These are phyloP conservation scores for Colletotrichum kahawae DNA, from an alignment of 2,329 filamentous ascomycete genomes.

Conservation along the genomic window DNA sequence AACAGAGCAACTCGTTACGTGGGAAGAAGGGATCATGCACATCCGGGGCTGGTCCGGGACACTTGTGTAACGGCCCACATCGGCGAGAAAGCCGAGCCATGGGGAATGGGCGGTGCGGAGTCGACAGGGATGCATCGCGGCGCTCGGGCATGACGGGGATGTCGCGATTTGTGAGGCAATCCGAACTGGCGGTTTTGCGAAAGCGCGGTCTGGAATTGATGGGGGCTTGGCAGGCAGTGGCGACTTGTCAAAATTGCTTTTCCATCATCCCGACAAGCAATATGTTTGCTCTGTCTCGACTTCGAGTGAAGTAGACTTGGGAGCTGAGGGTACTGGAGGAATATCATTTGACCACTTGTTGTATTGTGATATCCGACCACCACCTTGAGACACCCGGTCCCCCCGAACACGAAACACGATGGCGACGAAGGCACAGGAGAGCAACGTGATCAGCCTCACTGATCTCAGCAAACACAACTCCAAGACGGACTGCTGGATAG, in stretches of 20 bases:
- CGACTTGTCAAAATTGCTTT: not conserved
- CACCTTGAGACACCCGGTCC: not conserved
- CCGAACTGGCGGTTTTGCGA: not conserved
- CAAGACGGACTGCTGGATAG: slow-evolving; percentile 66
- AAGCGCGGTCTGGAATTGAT: not conserved
- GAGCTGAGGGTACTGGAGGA: not conserved
- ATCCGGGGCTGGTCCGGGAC: not conserved
- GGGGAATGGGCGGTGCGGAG: not conserved
- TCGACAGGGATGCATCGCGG: not conserved
- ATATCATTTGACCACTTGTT: not conserved
- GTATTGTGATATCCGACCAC: not conserved
- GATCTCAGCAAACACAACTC: slow-evolving; percentile 54
- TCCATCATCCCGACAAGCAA: not conserved
- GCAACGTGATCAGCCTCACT: slow-evolving; percentile 23
- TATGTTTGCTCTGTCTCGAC: not conserved
- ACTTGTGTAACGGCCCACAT: not conserved
- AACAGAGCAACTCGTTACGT: not conserved
- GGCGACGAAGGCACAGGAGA: not conserved
- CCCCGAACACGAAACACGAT: not conserved
- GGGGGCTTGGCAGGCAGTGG: not conserved
- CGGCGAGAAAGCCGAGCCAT: slow-evolving; percentile 7
- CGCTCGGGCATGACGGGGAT: not conserved
- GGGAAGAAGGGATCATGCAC: not conserved
- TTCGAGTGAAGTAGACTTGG: not conserved
- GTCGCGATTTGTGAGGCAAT: not conserved